Evolutionary conservation across 257 asterid species (phyloP), one percentile per base, ranked within the genome.

Genomic region (Nemophila menziesii): DNA sequence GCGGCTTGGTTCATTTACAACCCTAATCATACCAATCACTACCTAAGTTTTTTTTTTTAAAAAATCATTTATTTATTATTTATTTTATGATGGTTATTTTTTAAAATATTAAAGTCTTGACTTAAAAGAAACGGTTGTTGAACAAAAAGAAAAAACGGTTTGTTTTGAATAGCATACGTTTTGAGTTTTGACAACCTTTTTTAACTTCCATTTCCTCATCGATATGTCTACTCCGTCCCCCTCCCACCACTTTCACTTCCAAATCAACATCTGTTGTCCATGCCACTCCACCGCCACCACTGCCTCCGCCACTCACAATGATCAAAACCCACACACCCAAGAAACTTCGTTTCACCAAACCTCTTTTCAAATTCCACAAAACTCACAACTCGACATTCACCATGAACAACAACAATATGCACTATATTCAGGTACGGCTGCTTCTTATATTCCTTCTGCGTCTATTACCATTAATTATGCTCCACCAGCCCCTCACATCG

Each of bases 341-440:
- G 23, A 7, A 11, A 9, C 14, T 52, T 60, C 49, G 38, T 13
- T 34, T 56, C 2, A 19, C 39, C n/a, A 38, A 29, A 63, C 23
- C 47, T 44, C 62, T 43, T n/a, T n/a, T n/a, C 52, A 7, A 29
- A 51, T 46, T n/a, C 49, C 20, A 15, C 44, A 48, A 10, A 56
- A 43, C n/a, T n/a, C n/a, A n/a, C n/a, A n/a, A n/a, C n/a, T n/a
- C n/a, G n/a, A n/a, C n/a, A n/a, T n/a, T n/a, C n/a, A n/a, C n/a
- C n/a, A n/a, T 13, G 55, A 40, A 19, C 55, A 51, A 5, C 60
- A 38, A 20, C 46, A 40, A 13, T 39, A 46, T 18, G 62, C 11
- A 41, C 71, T 61, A 13, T 52, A 29, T 13, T 29, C 55, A 3
- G 59, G 55, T 24, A 11, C n/a, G 19, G 22, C 23, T 44, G 16